phyloP scores from a whole-genome alignment of 441 rosid genomes.

The Brassica hybrid region DNA sequence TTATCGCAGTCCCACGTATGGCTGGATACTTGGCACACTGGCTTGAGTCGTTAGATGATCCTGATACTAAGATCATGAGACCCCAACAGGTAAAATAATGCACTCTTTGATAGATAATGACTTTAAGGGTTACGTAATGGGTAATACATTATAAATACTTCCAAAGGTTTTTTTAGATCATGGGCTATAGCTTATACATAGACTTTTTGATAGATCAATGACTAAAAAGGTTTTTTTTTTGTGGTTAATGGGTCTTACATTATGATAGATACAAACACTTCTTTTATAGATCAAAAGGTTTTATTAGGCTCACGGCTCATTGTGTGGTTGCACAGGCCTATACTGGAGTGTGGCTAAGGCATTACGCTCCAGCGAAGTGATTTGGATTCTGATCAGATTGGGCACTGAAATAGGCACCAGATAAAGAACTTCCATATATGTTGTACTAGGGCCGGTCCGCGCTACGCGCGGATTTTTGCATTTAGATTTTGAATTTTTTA shows the following conservation, averaged over 20 bases:
- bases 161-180: not conserved
- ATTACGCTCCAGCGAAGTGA: constrained; percentile 57
- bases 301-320: not conserved
- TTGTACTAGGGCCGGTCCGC: no score
- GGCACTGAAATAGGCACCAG: constrained; percentile 28
- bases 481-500: no score
- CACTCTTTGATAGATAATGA: constrained; percentile 8
- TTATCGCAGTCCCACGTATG: constrained; percentile 86
- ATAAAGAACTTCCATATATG: not conserved
- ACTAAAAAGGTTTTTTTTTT: not conserved
- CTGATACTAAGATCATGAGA: constrained; percentile 92
- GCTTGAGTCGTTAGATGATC: constrained; percentile 90
- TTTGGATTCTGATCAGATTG: constrained; percentile 53
- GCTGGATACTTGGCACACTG: constrained; percentile 92
- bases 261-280: not conserved
- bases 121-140: not conserved
- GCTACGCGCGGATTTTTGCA: no score
- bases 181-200: not conserved
- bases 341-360: constrained; percentile 81
- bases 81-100: constrained; percentile 71
- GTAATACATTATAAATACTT: not conserved
- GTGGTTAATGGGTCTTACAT: not conserved
- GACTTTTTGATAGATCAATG: not conserved
- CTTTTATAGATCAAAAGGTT: not conserved
- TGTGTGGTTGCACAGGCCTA: constrained; percentile 55